A percentile compares a stretch with the other conserved stretches of the same genome.
Conservation (phyloP, 1,284 basidiomycete genomes). For the Irpex lacteus region DNA sequence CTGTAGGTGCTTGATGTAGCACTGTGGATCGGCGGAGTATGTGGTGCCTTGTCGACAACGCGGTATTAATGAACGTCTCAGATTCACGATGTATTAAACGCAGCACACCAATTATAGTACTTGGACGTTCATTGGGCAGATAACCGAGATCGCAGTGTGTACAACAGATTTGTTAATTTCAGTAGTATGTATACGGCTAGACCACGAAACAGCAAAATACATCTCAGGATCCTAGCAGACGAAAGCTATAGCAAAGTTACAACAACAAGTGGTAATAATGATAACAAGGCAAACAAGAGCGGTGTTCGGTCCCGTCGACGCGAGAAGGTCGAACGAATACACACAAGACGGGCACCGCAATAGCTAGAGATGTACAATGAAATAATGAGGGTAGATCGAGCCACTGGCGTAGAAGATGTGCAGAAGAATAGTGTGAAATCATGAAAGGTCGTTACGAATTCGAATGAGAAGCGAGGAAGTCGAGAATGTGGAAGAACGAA, state of each 20-base stretch:
- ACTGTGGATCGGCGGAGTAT: not conserved
- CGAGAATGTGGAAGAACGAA: constrained; percentile 16
- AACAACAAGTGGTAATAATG: not conserved
- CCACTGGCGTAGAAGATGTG: too few relatives aligned
- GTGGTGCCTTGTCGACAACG: not conserved
- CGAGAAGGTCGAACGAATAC: not conserved
- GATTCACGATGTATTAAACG: too few relatives aligned
- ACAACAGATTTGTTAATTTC: too few relatives aligned
- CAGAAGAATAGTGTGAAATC: constrained; percentile 9
- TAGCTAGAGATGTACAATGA: constrained; percentile 4
- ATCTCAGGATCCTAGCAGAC: not conserved
- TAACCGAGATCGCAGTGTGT: too few relatives aligned
- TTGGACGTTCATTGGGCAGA: too few relatives aligned
- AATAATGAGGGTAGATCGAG: too few relatives aligned
- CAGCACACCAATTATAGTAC: too few relatives aligned
- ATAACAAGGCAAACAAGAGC: constrained; percentile 1
- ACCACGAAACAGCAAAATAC: not conserved
- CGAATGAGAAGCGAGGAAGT: constrained; percentile 14
- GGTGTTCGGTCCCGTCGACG: not conserved
- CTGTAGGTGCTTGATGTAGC: constrained; percentile 11
- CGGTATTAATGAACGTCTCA: too few relatives aligned
- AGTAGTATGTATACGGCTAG: too few relatives aligned
- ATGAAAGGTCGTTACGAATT: constrained; percentile 23
- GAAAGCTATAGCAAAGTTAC: not conserved
- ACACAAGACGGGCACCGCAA: not conserved